A percentile compares a stretch with the other conserved stretches of the same genome.
These are phyloP conservation scores for Phytophthora sojae DNA, from an alignment of 352 stramenopile species.

Conservation along the genomic window DNA sequence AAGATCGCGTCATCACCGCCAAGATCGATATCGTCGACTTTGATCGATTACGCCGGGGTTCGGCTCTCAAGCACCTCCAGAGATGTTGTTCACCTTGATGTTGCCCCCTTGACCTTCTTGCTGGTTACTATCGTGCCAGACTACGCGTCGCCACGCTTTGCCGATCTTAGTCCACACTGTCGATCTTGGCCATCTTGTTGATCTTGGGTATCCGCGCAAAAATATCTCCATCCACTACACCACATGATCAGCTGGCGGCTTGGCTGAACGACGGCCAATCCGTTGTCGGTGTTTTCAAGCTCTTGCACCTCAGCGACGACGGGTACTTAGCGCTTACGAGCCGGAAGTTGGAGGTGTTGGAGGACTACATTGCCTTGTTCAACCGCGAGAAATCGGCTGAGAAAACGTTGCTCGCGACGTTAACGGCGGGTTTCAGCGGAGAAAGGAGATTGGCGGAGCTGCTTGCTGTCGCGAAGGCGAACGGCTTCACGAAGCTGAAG, in stretches of 20 bases:
- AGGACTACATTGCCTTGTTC: neutral
- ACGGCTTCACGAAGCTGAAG: neutral
- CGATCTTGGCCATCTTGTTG: too few species aligned
- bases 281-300: neutral
- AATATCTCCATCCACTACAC: too few species aligned
- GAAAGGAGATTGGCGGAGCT: neutral
- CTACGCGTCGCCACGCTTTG: too few species aligned
- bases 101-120: too few species aligned
- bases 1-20: too few species aligned
- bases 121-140: too few species aligned
- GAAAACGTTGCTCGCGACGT: neutral
- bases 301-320: neutral
- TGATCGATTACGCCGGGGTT: too few species aligned
- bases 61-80: too few species aligned
- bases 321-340: neutral
- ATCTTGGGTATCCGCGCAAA: too few species aligned
- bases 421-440: neutral
- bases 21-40: too few species aligned
- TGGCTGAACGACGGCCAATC: neutral
- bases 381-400: neutral
- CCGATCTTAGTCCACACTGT: too few species aligned
- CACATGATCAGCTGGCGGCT: neutral
- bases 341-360: neutral
- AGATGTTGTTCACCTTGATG: too few species aligned
- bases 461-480: neutral